Evolutionary conservation across 2,329 filamentous ascomycete genomes (phyloP), one percentile per base, ranked within the genome.

Genomic region (Metarhizium robertsii): DNA sequence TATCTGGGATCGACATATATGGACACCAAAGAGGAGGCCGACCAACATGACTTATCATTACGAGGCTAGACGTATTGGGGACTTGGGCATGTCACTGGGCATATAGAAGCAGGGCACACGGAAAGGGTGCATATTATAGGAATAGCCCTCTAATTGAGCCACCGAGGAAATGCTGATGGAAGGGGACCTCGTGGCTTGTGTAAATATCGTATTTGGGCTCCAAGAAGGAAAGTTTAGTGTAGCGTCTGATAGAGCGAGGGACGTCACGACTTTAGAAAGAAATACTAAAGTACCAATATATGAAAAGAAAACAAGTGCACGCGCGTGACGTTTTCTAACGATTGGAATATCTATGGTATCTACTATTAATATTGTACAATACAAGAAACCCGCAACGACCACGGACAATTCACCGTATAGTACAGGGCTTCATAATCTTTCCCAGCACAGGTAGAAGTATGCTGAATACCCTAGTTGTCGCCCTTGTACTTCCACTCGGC

Each of bases 401-500:
- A 20, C n/a, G 18, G 6, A 45, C 11, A 20, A 20, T 45, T 11
- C n/a, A 13, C 18, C 8, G 4, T 20, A 45, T 8, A 20, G n/a
- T 8, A 45, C 42, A 45, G 4, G 16, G 16, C 18, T 8, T 10
- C 20, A 38, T n/a, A 6, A 34, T 34, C 32, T 43, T 7, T 47
- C n/a, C 2, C 42, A 42, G 43, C 34, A 40, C 10, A 5, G 6
- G 8, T 14, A 51, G n/a, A 32, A 2, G 16, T 20, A 14, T 47
- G 42, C 16, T 11, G 2, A 18, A 13, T 47, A 4, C 5, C 38
- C 5, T 10, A 52, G 18, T 57, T 52, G 38, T 62, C 61, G 11
- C 60, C 69, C 56, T 73, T 76, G 70, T 75, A 78, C 69, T 77
- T 80, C 79, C 80, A 83, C 63, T 71, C 67, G 0, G 79, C 78